Conservation (phyloP, 2,329 filamentous ascomycete genomes). For the Parastagonospora avenae region DNA sequence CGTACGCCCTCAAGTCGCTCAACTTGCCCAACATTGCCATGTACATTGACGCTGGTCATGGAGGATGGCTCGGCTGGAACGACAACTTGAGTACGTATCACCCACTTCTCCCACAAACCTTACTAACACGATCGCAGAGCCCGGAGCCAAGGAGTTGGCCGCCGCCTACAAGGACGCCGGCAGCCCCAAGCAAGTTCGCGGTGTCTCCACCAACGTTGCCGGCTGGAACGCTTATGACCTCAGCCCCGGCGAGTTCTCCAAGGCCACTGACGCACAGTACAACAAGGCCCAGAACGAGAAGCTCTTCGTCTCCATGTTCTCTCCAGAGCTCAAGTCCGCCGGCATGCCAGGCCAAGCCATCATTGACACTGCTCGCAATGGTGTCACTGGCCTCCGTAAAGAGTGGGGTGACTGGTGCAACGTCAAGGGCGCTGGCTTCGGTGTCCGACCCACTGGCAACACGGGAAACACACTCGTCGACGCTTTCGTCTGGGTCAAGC, state of each 20-base stretch:
- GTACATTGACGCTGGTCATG: slow-evolving; percentile 70
- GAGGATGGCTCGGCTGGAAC: slow-evolving; percentile 69
- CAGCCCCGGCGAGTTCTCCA: slow-evolving; percentile 47
- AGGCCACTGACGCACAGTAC: slow-evolving; percentile 40
- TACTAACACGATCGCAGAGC: slow-evolving; percentile 31
- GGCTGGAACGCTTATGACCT: slow-evolving; percentile 63
- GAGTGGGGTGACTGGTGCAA: slow-evolving; percentile 73
- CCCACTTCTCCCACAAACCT: neutral
- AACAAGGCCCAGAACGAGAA: slow-evolving; percentile 59
- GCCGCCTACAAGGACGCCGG: slow-evolving; percentile 55
- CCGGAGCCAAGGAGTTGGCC: slow-evolving; percentile 58
- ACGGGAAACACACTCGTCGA: slow-evolving; percentile 65
- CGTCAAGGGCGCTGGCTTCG: slow-evolving; percentile 67
- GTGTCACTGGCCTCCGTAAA: slow-evolving; percentile 52
- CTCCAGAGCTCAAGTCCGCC: slow-evolving; percentile 53
- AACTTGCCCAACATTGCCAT: slow-evolving; percentile 68
- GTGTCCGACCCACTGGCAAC: slow-evolving; percentile 62
- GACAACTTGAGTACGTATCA: slow-evolving; percentile 57
- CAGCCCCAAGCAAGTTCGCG: slow-evolving; percentile 56
- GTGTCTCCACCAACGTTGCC: slow-evolving; percentile 62
- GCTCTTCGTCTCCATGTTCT: slow-evolving; percentile 57
- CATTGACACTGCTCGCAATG: slow-evolving; percentile 64
- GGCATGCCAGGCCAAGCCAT: slow-evolving; percentile 63
- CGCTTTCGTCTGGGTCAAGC: slow-evolving; percentile 74
- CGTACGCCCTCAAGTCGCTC: slow-evolving; percentile 63